These are phyloP conservation scores for Auxenochlorella protothecoides DNA, from an alignment of 139 green algal species.

Conservation along the genomic window DNA sequence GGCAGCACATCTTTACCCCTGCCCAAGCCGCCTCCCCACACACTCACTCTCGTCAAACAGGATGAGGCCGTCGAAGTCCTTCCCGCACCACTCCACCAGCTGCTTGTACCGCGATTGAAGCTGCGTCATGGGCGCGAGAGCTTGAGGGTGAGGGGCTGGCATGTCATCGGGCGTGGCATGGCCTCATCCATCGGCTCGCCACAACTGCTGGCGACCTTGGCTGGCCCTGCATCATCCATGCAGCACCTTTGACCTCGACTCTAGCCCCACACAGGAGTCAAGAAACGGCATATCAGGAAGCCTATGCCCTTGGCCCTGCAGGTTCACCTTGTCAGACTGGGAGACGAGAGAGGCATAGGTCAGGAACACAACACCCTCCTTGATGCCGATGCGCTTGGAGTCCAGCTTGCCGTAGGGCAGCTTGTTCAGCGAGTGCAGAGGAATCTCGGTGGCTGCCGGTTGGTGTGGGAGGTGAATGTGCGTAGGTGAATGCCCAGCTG, in stretches of 20 bases:
- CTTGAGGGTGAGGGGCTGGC: no score
- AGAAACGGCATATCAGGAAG: no score
- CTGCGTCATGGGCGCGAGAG: neutral
- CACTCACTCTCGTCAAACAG: slow-evolving; percentile 65
- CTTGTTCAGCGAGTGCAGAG: slow-evolving; percentile 17
- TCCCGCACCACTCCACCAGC: slow-evolving; percentile 56
- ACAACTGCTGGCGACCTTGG: no score
- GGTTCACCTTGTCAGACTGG: slow-evolving; percentile 10
- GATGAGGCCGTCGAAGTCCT: slow-evolving; percentile 55
- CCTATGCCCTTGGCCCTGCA: no score
- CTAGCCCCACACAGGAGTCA: no score
- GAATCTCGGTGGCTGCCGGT: slow-evolving; percentile 6
- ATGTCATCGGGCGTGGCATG: no score
- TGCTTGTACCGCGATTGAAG: slow-evolving; percentile 36
- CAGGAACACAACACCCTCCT: slow-evolving; percentile 69
- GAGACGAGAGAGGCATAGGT: slow-evolving; percentile 73
- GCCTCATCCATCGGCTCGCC: no score
- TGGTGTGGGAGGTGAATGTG: neutral
- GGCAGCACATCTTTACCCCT: no score
- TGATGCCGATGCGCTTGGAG: slow-evolving; percentile 26
- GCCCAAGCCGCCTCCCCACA: no score
- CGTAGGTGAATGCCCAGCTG: neutral
- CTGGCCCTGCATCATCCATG: no score
- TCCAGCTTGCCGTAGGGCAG: slow-evolving; percentile 33
- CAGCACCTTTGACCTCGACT: no score